A percentile compares a stretch with the other conserved stretches of the same genome.
Evolutionary conservation across 2,329 filamentous ascomycete genomes (phyloP).

Genomic region (Beauveria sp.): DNA sequence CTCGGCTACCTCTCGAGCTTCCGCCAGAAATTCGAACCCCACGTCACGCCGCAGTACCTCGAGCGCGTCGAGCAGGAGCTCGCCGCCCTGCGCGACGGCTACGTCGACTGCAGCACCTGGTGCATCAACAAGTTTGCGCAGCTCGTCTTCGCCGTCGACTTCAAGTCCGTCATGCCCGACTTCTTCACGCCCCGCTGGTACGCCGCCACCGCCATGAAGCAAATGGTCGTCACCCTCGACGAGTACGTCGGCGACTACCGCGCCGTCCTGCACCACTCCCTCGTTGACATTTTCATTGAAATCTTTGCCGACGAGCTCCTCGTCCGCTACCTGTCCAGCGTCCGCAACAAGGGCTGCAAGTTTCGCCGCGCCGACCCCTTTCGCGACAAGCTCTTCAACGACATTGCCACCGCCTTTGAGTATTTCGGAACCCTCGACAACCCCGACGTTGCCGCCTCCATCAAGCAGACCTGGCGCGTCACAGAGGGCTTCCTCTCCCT

Average conservation of each 20-base stretch:
- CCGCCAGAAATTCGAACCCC: constrained; percentile 70
- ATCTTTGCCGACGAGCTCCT: constrained; percentile 90
- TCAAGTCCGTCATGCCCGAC: constrained; percentile 71
- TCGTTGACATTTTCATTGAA: constrained; percentile 87
- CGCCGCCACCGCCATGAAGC: constrained; percentile 74
- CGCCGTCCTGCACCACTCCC: constrained; percentile 72
- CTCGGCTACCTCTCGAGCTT: constrained; percentile 82
- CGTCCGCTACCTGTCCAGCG: constrained; percentile 70
- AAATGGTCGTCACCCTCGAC: constrained; percentile 89
- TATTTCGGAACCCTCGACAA: constrained; percentile 72
- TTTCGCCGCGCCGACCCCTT: constrained; percentile 83
- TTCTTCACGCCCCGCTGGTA: constrained; percentile 95
- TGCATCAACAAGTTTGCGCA: constrained; percentile 82
- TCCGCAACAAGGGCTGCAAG: constrained; percentile 84
- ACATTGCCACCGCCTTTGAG: constrained; percentile 81
- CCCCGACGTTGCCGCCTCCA: constrained; percentile 54
- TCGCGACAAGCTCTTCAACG: constrained; percentile 87
- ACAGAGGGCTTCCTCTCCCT: constrained; percentile 77
- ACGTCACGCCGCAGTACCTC: constrained; percentile 75
- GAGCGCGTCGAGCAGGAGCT: constrained; percentile 67
- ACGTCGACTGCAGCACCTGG: constrained; percentile 90
- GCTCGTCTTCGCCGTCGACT: constrained; percentile 86
- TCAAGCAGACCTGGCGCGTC: constrained; percentile 89
- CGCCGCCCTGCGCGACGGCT: constrained; percentile 72
- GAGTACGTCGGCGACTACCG: constrained; percentile 90